Base-by-base conservation (phyloP, 306 rosid genomes). In the Vicia faba region DNA sequence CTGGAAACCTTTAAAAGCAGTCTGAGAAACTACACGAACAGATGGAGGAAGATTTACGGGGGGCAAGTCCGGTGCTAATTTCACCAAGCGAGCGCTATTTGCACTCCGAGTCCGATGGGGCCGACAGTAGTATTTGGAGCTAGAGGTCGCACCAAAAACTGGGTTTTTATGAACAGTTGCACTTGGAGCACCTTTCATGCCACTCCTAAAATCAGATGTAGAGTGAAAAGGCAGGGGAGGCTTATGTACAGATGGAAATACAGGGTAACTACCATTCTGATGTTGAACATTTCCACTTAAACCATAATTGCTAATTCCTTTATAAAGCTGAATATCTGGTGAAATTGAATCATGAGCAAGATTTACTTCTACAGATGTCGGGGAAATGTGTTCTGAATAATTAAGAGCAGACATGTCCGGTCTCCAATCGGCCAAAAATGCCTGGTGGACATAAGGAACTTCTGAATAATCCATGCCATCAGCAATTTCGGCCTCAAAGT, bases 31-130 rank as follows among this genome's bases (percentile, higher is more conserved):
- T 64, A 93, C 77, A 38, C 95, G 92, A 78, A 88, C 96, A 19
- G 97, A 85, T 51, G 88, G 86, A 57, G 99, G 99, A 35, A 93
- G 99, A 85, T 88, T 93, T 75, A 93, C 95, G 5, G 95, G 97
- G 11, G 99, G 96, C 80, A 90, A 80, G 66, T 69, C 91, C 11
- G 97, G 99, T 50, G 97, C 97, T 78, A 93, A 80, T 76, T 84
- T 93, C 66, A 93, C 96, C 55, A 86, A 20, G 77, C 53, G 86
- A 31, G 86, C 64, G 68, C 68, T 83, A 38, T 77, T 81, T 59
- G 76, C 68, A 72, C 64, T 82, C 57, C 85, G 86, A 77, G 79
- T 76, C 46, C 87, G 76, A 82, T 86, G 83, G 7, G 88, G 87
- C 40, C 83, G 86, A 70, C 36, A 73, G 66, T 75, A 71, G 77